These are phyloP conservation scores for Fomitopsis betulina DNA, from an alignment of 1,284 basidiomycete genomes.

Conservation along the genomic window DNA sequence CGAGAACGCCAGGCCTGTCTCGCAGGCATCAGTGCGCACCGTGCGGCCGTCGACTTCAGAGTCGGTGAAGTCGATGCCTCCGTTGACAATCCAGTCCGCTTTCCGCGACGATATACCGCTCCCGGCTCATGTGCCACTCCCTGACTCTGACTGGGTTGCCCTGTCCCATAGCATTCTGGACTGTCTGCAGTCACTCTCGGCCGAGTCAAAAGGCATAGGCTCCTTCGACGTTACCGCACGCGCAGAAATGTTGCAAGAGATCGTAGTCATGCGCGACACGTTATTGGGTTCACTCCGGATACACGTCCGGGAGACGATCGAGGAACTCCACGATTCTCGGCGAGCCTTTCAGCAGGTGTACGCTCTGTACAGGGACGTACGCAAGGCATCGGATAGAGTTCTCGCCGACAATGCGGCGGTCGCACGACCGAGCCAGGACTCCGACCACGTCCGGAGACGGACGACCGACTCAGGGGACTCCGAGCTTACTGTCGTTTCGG, in stretches of 20 bases:
- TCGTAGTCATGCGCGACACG: conserved; percentile 37
- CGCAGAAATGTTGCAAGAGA: conserved; percentile 41
- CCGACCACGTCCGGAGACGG: conserved; percentile 23
- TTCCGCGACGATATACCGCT: conserved; percentile 5
- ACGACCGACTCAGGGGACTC: conserved; percentile 28
- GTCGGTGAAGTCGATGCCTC: conserved; percentile 29
- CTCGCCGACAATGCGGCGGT: conserved; percentile 31
- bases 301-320: conserved; percentile 44
- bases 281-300: conserved; percentile 45
- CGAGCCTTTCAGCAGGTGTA: conserved; percentile 31
- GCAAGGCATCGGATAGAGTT: conserved; percentile 24
- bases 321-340: conserved; percentile 44
- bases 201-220: conserved; percentile 18
- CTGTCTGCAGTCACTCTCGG: conserved; percentile 46
- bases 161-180: conserved; percentile 46
- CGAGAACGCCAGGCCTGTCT: conserved; percentile 42
- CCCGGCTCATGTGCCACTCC: neutral
- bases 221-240: conserved; percentile 35
- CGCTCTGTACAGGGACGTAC: conserved; percentile 30
- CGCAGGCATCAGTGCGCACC: conserved; percentile 52
- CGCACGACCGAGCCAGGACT: conserved; percentile 7
- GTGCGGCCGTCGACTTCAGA: conserved; percentile 47
- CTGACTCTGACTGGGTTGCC: conserved; percentile 39
- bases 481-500: conserved; percentile 24
- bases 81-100: conserved; percentile 13